phyloP scores from a whole-genome alignment of 2,329 filamentous ascomycete genomes.

The Cercospora zeina region DNA sequence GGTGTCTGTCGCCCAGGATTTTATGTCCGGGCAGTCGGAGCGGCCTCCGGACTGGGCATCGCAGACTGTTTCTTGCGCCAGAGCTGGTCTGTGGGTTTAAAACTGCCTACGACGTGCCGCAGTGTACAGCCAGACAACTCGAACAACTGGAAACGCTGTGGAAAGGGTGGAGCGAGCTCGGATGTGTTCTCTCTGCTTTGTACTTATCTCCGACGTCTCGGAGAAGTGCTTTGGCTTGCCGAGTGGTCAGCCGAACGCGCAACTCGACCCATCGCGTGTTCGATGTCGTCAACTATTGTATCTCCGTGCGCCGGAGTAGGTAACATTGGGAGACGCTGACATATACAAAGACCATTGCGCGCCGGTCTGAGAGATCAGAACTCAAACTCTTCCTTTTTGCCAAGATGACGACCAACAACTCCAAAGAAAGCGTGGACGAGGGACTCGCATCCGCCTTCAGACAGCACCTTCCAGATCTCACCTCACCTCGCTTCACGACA shows the following conservation, averaged over 20 bases:
- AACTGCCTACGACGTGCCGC: neutral
- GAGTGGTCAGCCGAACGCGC: neutral
- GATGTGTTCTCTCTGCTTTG: neutral
- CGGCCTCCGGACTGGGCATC: neutral
- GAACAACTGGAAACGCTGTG: neutral
- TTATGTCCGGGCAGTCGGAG: neutral
- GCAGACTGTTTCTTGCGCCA: neutral
- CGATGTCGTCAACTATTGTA: neutral
- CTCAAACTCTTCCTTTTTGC: neutral
- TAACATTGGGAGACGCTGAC: neutral
- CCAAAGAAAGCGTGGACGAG: slow-evolving; percentile 22
- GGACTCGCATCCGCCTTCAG: slow-evolving; percentile 47
- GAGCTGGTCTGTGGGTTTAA: neutral
- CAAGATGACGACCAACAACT: slow-evolving; percentile 11
- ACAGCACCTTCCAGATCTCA: slow-evolving; percentile 62
- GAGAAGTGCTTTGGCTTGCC: neutral
- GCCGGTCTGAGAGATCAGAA: neutral
- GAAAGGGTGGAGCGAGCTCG: neutral
- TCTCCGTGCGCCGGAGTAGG: no score
- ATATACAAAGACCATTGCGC: neutral
- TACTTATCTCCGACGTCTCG: neutral
- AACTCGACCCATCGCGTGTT: neutral
- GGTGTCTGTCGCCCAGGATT: neutral
- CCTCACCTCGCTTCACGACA: slow-evolving; percentile 59
- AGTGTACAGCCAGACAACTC: neutral